Percentiles rank a stretch among this genome's conserved stretches.
phyloP scores from a whole-genome alignment of 371 early-diverging fungal species.

The Mucor sp. region DNA sequence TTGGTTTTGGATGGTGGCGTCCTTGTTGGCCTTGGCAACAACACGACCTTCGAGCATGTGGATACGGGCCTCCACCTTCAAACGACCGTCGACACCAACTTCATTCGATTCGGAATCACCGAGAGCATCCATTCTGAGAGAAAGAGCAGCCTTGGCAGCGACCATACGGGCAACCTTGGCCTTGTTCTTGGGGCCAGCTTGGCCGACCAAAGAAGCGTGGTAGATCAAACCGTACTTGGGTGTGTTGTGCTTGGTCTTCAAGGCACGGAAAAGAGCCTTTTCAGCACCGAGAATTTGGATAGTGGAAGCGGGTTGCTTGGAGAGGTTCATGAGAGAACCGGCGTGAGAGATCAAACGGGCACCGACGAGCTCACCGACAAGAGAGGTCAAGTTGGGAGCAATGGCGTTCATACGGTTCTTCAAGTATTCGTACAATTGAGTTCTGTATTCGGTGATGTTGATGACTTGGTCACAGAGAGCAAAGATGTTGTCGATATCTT shows the following conservation, averaged over 20 bases:
- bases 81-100: conserved; percentile 83
- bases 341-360: conserved; percentile 93
- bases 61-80: conserved; percentile 86
- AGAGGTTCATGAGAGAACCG: conserved; percentile 89
- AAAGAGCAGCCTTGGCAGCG: conserved; percentile 92
- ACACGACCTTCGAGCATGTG: conserved; percentile 80
- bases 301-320: conserved; percentile 94
- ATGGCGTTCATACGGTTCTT: conserved; percentile 89
- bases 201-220: conserved; percentile 88
- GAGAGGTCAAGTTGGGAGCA: conserved; percentile 91
- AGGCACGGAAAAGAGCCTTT: conserved; percentile 96
- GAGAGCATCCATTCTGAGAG: conserved; percentile 95
- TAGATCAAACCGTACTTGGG: conserved; percentile 98
- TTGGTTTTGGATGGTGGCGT: conserved; percentile 66
- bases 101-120: conserved; percentile 85
- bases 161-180: conserved; percentile 93
- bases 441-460: conserved; percentile 83
- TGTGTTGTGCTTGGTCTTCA: conserved; percentile 94
- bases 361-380: conserved; percentile 93
- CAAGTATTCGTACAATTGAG: conserved; percentile 87
- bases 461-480: conserved; percentile 80
- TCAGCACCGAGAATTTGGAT: conserved; percentile 98
- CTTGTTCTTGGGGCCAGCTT: conserved; percentile 85
- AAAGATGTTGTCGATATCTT: conserved; percentile 86
- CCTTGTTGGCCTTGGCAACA: conserved; percentile 52